Base-by-base conservation (phyloP, 441 rosid species). In the Codiaeum variegatum region DNA sequence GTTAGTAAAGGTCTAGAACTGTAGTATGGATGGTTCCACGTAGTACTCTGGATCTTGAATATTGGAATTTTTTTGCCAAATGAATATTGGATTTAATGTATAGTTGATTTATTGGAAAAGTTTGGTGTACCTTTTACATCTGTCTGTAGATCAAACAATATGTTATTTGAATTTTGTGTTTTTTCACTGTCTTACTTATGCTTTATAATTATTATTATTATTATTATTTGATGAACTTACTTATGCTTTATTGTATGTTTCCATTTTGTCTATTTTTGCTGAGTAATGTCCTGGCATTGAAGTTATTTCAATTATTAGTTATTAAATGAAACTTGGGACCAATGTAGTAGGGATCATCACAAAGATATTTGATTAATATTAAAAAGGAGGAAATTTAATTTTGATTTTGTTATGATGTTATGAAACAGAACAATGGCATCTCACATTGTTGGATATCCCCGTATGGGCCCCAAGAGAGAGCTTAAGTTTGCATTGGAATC, bases 381-480 rank as follows among this genome's bases (percentile, higher is more conserved):
- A 29, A 23, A 62, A 34, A 58, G 62, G 40, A 54, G 52, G 60
- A 49, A 54, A 49, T 66, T 74, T 32, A 70, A 23, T 60, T 62
- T 40, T 68, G n/a, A 55, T 63, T 46, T 52, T 47, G 54, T 5
- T 65, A 59, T 66, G 23, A 44, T 56, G 28, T n/a, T 19, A 24
- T 42, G 62, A 54, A 70, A n/a, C 74, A 85, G 91, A 61, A 82
- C 74, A 85, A 94, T 92, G 98, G 96, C 94, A 7, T 90, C 97
- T 51, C 99, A 94, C 83, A 82, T 94, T 83, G 98, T 90, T 88
- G 98, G 99, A 85, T 94, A 94, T 44, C 99, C 99, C 46, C 96
- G 98, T 62, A 94, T 94, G 99, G 99, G 99, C 62, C 98, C 98
- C 69, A 94, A 92, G 86, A 94, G 97, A 74, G 97, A 92, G 92